Evolutionary conservation across 73 alveolate genomes (phyloP).

Genomic region (Paramecium primaurelia): DNA sequence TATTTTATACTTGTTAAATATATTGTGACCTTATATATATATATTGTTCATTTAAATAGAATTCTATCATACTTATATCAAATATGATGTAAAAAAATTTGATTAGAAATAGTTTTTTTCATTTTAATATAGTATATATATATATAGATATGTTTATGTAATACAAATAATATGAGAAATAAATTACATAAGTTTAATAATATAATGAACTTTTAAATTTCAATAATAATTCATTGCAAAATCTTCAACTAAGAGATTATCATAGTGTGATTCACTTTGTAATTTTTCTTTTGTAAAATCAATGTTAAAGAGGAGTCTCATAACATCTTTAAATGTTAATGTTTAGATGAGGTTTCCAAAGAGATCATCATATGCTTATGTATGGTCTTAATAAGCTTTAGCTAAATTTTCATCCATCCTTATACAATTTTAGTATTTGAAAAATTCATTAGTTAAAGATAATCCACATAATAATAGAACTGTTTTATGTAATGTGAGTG

Average conservation of each 20-base stretch:
- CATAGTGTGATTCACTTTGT: slow-evolving; percentile 15
- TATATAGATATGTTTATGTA: too few relatives aligned
- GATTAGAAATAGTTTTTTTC: too few relatives aligned
- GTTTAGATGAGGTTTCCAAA: background rate
- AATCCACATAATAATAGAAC: background rate
- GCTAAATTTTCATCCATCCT: background rate
- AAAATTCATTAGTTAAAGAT: background rate
- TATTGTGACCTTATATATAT: too few relatives aligned
- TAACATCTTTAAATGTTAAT: background rate
- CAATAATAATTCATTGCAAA: background rate
- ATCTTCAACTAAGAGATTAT: background rate
- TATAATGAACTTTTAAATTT: background rate
- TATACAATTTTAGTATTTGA: background rate
- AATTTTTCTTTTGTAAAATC: slow-evolving; percentile 5
- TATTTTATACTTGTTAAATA: too few relatives aligned
- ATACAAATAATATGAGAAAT: too few relatives aligned
- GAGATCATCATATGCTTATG: background rate
- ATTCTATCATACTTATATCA: too few relatives aligned
- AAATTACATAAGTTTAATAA: too few relatives aligned
- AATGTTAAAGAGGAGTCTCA: background rate
- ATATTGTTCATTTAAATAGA: too few relatives aligned
- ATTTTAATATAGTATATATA: too few relatives aligned
- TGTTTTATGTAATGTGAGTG: background rate
- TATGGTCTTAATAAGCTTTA: background rate
- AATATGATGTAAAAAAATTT: too few relatives aligned